A percentile compares a stretch with the other conserved stretches of the same genome.
Conservation (phyloP, 129 eudicot species). For the Silybum marianum region DNA sequence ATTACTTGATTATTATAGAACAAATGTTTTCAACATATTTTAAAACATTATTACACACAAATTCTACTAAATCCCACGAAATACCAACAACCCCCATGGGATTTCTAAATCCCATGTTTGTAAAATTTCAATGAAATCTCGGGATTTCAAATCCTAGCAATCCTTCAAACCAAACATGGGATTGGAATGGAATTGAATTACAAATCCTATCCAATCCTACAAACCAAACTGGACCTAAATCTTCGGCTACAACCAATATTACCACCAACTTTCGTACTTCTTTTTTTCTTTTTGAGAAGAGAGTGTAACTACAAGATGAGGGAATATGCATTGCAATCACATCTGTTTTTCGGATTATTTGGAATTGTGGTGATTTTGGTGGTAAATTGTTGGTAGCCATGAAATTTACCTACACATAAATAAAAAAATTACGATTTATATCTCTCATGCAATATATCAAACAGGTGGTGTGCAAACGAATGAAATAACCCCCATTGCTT, state of each 20-base stretch:
- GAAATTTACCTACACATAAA: not conserved
- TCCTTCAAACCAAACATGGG: too few relatives aligned
- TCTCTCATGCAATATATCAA: conserved; percentile 19
- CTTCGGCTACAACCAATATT: not conserved
- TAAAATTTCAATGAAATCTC: too few relatives aligned
- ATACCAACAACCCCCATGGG: too few relatives aligned
- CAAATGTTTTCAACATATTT: too few relatives aligned
- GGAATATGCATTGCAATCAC: not conserved
- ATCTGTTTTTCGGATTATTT: too few relatives aligned
- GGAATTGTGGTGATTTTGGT: not conserved
- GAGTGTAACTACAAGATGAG: not conserved
- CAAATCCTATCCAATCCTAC: too few relatives aligned
- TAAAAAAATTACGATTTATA: not conserved
- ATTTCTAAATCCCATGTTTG: too few relatives aligned
- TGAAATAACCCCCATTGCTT: not conserved
- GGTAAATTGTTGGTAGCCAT: not conserved
- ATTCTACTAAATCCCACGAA: too few relatives aligned
- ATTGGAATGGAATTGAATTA: too few relatives aligned
- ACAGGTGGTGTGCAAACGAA: conserved; percentile 37
- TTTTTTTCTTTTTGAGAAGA: not conserved
- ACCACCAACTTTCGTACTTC: not conserved
- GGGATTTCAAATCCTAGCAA: too few relatives aligned
- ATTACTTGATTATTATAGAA: too few relatives aligned
- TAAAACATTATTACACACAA: too few relatives aligned
- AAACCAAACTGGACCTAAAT: not conserved